Conservation (phyloP, 805 yeast species). For the Teunomyces cretensis region DNA sequence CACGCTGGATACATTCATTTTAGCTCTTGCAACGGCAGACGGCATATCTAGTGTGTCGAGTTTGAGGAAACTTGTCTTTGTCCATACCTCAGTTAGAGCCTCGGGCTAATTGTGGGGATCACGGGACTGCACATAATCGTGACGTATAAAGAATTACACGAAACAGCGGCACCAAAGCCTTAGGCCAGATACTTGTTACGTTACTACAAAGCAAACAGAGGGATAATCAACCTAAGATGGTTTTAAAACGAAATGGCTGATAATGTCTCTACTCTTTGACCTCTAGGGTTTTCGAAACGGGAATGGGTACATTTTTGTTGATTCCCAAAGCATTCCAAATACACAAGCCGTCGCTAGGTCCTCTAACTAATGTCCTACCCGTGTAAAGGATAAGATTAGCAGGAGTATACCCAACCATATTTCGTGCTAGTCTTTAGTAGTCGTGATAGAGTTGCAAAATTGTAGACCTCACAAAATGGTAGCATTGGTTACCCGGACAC, state of each 20-base stretch:
- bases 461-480: neutral
- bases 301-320: too few species aligned
- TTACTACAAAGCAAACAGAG: neutral
- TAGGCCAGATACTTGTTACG: too few species aligned
- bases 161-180: neutral
- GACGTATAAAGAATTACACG: neutral
- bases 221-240: too few species aligned
- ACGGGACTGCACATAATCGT: neutral
- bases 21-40: constrained; percentile 10
- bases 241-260: too few species aligned
- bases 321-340: too few species aligned
- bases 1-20: constrained; percentile 22
- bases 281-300: too few species aligned
- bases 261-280: too few species aligned
- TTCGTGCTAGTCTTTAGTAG: neutral
- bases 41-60: constrained; percentile 10
- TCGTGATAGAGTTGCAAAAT: neutral
- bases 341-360: too few species aligned
- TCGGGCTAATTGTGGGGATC: constrained; percentile 4
- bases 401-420: neutral
- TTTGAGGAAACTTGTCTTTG: neutral
- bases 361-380: too few species aligned
- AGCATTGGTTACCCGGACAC: neutral
- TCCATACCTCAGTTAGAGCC: neutral
- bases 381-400: too few species aligned